Evolutionary conservation across 164 flowering plant genomes (phyloP), one percentile per base, ranked within the genome.

Genomic region (Liriodendron chinense): DNA sequence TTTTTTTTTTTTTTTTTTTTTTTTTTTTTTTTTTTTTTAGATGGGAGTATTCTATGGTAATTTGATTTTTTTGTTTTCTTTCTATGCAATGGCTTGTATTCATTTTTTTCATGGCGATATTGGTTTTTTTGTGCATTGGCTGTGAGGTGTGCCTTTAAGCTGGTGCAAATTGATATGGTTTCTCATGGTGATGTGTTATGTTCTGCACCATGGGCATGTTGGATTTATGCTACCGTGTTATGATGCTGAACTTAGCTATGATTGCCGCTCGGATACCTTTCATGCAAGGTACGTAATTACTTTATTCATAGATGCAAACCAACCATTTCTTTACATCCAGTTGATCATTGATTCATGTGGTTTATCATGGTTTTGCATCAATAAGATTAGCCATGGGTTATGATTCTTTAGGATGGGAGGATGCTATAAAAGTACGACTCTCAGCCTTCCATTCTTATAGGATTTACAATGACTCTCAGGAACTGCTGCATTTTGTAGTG

Each of bases 221-320:
- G 98, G 99, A 23, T 95, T 95, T 77, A 81, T 95, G 92, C 79
- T 95, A 70, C 93, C 99, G 2, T 93, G 99, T 80, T 95, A 95
- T 74, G 99, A 95, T 86, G 99, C 98, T 14, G 83, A 88, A 70
- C 78, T 95, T 16, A 84, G 91, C 83, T 95, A 95, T 81, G 87
- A 93, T 74, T 79, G 78, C 21, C 65, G 62, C 71, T 80, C 89
- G 22, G 89, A 95, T 83, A 90, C 90, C 63, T 95, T 95, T 72
- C 84, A 77, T 65, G 98, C 99, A 70, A 93, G 97, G 99, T 95
- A 86, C 22, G 50, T 53, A 26, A 7, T 18, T 1, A 48, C 47
- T 53, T 13, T 53, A 10, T 53, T 53, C 59, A 12, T 53, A 16
- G 59, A 53, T 53, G 59, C 59, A 10, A 7, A 16, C 18, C 59